Evolutionary conservation across 768 basidiomycete species (phyloP).

Genomic region (Suillus americanus): DNA sequence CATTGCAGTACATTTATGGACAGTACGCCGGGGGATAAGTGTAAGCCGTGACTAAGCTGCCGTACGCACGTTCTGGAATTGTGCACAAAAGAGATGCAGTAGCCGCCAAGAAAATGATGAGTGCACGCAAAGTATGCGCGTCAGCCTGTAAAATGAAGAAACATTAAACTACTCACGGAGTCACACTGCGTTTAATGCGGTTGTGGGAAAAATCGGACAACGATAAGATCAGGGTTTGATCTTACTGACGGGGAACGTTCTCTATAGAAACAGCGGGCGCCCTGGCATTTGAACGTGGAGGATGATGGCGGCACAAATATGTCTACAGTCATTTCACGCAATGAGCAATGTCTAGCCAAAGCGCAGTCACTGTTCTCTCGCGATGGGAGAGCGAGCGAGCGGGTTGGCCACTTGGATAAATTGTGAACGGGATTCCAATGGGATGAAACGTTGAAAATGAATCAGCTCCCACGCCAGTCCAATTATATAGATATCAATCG

Average conservation of each 20-base stretch:
- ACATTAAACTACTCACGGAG: neutral
- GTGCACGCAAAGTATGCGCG: neutral
- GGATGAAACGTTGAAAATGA: neutral
- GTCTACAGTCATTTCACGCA: neutral
- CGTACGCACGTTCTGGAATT: neutral
- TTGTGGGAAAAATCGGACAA: neutral
- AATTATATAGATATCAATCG: neutral
- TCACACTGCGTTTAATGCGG: neutral
- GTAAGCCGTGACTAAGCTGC: neutral
- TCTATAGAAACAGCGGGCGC: neutral
- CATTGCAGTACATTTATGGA: neutral
- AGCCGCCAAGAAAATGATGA: neutral
- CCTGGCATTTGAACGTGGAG: neutral
- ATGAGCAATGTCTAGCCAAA: neutral
- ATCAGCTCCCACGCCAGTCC: neutral
- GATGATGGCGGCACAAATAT: neutral
- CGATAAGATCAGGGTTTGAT: neutral
- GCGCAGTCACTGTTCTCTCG: neutral
- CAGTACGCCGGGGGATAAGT: neutral
- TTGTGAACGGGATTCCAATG: neutral
- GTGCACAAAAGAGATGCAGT: neutral
- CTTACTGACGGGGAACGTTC: neutral
- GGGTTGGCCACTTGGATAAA: neutral
- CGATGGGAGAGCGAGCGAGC: neutral
- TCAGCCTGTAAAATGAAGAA: neutral